These are phyloP conservation scores for Parastagonospora avenae DNA, from an alignment of 2,329 filamentous ascomycete species.

Conservation along the genomic window DNA sequence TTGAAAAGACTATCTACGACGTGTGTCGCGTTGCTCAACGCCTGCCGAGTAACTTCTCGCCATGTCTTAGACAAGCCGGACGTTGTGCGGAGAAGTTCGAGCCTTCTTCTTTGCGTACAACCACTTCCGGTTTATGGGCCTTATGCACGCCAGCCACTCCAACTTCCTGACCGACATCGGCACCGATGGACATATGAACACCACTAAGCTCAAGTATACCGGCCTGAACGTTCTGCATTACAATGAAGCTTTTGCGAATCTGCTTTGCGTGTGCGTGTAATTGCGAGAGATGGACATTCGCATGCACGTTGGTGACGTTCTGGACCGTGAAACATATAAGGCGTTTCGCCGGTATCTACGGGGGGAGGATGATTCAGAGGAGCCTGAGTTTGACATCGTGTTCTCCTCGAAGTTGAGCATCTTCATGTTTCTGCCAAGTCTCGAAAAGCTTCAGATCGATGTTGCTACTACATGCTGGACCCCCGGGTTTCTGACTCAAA, in stretches of 20 bases:
- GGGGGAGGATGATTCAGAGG: too few relatives aligned
- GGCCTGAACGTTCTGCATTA: background rate
- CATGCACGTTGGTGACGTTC: background rate
- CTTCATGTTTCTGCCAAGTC: too few relatives aligned
- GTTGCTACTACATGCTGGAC: too few relatives aligned
- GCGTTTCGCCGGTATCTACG: too few relatives aligned
- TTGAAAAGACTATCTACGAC: too few relatives aligned
- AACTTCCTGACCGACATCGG: background rate
- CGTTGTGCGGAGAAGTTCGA: background rate
- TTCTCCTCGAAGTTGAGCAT: too few relatives aligned
- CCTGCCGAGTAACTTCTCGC: background rate
- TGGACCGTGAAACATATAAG: background rate
- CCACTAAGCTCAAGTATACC: background rate
- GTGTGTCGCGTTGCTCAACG: too few relatives aligned
- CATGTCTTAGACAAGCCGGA: background rate
- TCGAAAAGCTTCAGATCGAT: too few relatives aligned
- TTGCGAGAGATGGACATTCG: background rate
- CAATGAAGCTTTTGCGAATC: background rate
- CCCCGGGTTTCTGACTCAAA: too few relatives aligned
- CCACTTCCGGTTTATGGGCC: background rate
- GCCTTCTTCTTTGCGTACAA: constrained; percentile 1
- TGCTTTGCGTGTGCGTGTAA: background rate
- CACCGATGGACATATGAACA: background rate
- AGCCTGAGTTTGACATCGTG: too few relatives aligned
- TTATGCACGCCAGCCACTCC: background rate